Conservation (phyloP, 2,329 filamentous ascomycete species). For the Hypoxylon sp. region DNA sequence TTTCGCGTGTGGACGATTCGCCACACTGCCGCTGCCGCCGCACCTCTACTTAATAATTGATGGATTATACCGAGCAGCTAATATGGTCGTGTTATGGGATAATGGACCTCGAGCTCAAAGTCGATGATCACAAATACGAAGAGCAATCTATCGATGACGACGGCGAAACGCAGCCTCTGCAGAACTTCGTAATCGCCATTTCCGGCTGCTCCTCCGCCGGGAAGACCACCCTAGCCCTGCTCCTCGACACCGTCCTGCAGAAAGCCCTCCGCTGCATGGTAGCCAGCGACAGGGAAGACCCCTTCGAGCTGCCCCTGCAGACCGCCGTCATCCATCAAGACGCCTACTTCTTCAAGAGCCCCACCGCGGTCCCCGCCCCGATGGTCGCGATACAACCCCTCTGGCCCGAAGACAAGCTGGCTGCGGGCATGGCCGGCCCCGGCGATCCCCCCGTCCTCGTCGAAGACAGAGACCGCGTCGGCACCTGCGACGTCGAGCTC, state of each 20-base stretch:
- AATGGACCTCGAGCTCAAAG: slow-evolving; percentile 1
- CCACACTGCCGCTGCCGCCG: neutral
- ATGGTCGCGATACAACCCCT: slow-evolving; percentile 12
- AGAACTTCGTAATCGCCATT: slow-evolving; percentile 43
- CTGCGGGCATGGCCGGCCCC: slow-evolving; percentile 10
- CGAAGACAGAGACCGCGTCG: slow-evolving; percentile 16
- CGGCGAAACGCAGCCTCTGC: neutral
- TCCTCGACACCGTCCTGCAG: slow-evolving; percentile 41
- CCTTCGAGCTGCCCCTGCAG: neutral
- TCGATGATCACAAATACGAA: neutral
- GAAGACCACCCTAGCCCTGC: slow-evolving; percentile 45
- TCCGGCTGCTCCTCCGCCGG: slow-evolving; percentile 47
- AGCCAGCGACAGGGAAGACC: neutral
- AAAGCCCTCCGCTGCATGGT: neutral
- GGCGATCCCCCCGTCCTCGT: slow-evolving; percentile 7
- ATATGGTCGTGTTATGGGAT: slow-evolving; percentile 9
- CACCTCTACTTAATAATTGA: neutral
- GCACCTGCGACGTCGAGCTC: slow-evolving; percentile 12
- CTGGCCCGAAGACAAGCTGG: slow-evolving; percentile 15
- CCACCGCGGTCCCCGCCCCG: neutral
- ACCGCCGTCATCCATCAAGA: slow-evolving; percentile 23
- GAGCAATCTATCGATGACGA: neutral
- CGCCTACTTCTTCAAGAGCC: slow-evolving; percentile 7
- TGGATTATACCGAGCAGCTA: slow-evolving; percentile 18
- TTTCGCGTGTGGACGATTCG: neutral